These are phyloP conservation scores for Picochlorum costavermella DNA, from an alignment of 139 green algal species.

Conservation along the genomic window DNA sequence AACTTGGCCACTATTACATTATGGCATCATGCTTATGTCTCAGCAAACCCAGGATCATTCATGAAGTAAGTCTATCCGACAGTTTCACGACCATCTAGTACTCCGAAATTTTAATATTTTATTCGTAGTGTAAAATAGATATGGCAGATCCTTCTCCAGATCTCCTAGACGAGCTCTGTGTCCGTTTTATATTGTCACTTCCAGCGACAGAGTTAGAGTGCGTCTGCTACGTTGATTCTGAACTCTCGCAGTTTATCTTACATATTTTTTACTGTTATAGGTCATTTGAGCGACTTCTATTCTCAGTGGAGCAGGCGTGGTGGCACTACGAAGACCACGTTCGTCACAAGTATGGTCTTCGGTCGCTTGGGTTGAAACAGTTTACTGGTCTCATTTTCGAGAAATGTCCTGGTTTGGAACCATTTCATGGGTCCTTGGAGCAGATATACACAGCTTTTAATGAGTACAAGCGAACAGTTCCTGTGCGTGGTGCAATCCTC, in stretches of 20 bases:
- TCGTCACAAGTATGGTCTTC: constrained; percentile 4
- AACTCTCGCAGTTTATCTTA: not conserved
- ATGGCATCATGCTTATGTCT: too few species aligned
- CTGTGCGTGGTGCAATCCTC: constrained; percentile 79
- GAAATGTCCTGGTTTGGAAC: constrained; percentile 53
- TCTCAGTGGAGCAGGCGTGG: constrained; percentile 87
- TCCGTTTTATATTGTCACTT: constrained; percentile 79
- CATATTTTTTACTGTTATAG: constrained; percentile 29
- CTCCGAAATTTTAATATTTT: too few species aligned
- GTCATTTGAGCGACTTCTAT: constrained; percentile 81
- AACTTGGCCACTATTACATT: too few species aligned
- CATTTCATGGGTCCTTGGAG: constrained; percentile 44
- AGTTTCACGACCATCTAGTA: too few species aligned
- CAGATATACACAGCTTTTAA: constrained; percentile 76
- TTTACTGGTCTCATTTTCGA: constrained; percentile 70
- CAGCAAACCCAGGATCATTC: too few species aligned
- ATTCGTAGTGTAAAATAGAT: too few species aligned
- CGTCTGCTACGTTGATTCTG: constrained; percentile 5
- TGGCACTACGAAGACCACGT: constrained; percentile 87
- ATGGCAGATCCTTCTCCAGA: constrained; percentile 29
- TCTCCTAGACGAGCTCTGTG: constrained; percentile 67
- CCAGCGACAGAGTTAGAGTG: constrained; percentile 67
- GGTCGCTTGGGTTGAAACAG: constrained; percentile 34
- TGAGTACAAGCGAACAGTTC: constrained; percentile 76
- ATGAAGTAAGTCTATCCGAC: too few species aligned